Conservation (phyloP, 2,329 filamentous ascomycete species). For the Fusarium sp. region DNA sequence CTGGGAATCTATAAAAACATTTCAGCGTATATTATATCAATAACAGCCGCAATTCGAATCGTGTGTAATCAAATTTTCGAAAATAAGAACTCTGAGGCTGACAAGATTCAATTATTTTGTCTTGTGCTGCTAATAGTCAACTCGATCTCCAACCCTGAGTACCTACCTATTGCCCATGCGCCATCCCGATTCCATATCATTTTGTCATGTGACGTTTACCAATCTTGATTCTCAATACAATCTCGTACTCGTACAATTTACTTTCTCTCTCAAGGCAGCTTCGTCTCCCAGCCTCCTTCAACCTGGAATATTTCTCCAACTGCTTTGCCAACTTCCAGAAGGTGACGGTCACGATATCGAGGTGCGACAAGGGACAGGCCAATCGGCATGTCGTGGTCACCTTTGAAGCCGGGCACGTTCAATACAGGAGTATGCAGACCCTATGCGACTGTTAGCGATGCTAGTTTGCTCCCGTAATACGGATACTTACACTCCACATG, state of each 20-base stretch:
- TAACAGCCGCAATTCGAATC: neutral
- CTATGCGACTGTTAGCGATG: constrained; percentile 37
- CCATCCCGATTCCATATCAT: constrained; percentile 2
- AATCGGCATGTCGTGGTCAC: constrained; percentile 65
- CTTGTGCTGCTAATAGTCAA: neutral
- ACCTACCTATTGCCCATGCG: constrained; percentile 6
- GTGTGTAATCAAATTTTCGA: neutral
- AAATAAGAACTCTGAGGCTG: neutral
- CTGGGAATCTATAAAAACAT: constrained; percentile 32
- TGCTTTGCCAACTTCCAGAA: constrained; percentile 57
- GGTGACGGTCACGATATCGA: constrained; percentile 59
- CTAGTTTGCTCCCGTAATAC: neutral
- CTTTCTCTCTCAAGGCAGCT: constrained; percentile 8
- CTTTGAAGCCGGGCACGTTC: constrained; percentile 73
- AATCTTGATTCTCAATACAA: neutral
- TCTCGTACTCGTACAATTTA: neutral
- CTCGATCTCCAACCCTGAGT: neutral
- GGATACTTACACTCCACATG: constrained; percentile 63
- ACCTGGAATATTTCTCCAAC: constrained; percentile 52
- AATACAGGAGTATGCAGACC: constrained; percentile 70
- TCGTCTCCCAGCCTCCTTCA: constrained; percentile 47
- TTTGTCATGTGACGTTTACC: constrained; percentile 5
- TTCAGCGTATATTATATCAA: constrained; percentile 23
- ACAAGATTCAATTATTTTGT: neutral
- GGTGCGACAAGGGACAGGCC: constrained; percentile 66